A percentile compares a stretch with the other conserved stretches of the same genome.
phyloP scores from a whole-genome alignment of 2,329 filamentous ascomycete species.

The Aspergillus amoenus region DNA sequence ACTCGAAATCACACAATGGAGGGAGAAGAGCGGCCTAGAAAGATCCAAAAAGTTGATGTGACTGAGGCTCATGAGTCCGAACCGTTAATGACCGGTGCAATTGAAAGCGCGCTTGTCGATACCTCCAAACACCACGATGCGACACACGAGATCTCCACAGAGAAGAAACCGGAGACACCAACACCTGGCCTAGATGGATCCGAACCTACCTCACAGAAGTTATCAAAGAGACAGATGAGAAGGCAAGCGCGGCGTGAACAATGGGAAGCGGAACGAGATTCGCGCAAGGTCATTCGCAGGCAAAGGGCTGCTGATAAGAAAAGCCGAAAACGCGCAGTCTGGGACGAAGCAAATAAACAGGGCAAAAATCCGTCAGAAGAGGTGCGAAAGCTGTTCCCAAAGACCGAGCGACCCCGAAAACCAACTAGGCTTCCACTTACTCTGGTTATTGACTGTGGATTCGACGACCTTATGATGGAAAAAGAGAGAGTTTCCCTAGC shows the following conservation, averaged over 20 bases:
- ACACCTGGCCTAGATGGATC: slow-evolving; percentile 1
- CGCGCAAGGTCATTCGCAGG: slow-evolving; percentile 58
- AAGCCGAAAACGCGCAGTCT: slow-evolving; percentile 46
- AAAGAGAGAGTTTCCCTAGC: slow-evolving; percentile 81
- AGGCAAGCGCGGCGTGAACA: slow-evolving; percentile 69
- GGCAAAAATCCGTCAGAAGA: slow-evolving; percentile 26
- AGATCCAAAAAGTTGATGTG: slow-evolving; percentile 54
- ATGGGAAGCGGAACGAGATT: slow-evolving; percentile 71
- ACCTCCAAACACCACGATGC: background rate
- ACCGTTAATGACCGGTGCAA: slow-evolving; percentile 32
- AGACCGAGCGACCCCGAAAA: slow-evolving; percentile 27
- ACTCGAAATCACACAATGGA: slow-evolving; percentile 44
- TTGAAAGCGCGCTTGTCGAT: slow-evolving; percentile 11
- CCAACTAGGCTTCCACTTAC: slow-evolving; percentile 69
- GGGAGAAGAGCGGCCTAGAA: slow-evolving; percentile 55
- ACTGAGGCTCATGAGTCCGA: slow-evolving; percentile 24
- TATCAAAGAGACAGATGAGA: slow-evolving; percentile 88
- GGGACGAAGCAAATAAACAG: slow-evolving; percentile 35
- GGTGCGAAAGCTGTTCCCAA: slow-evolving; percentile 26
- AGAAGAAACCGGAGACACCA: background rate
- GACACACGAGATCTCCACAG: slow-evolving; percentile 11
- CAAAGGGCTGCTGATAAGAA: slow-evolving; percentile 56
- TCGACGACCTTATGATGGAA: slow-evolving; percentile 84
- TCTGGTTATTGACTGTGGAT: slow-evolving; percentile 86
- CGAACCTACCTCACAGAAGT: slow-evolving; percentile 19